Percentiles rank a stretch among this genome's conserved stretches.
These are phyloP conservation scores for Pisolithus microcarpus DNA, from an alignment of 768 basidiomycete species.

Conservation along the genomic window DNA sequence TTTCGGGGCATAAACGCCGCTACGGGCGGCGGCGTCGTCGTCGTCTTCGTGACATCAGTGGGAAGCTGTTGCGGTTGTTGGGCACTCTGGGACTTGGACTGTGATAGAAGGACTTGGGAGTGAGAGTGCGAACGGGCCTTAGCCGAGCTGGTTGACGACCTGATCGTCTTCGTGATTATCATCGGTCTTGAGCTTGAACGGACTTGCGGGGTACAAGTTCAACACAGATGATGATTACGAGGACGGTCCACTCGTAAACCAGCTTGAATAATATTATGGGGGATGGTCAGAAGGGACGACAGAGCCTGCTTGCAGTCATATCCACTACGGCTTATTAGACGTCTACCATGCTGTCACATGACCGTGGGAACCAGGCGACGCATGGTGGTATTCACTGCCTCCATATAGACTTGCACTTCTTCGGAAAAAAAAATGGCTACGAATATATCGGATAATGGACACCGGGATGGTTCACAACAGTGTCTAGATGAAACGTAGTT, in stretches of 20 bases:
- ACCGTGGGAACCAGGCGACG: no score
- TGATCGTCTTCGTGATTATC: slow-evolving; percentile 1
- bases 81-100: neutral
- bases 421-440: no score
- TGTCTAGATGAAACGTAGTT: no score
- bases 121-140: neutral
- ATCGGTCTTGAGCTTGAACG: slow-evolving; percentile 9
- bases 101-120: neutral
- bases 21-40: slow-evolving; percentile 20
- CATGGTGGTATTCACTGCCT: no score
- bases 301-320: neutral
- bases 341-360: no score
- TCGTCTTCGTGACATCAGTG: slow-evolving; percentile 8
- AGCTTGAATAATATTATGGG: neutral
- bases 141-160: neutral
- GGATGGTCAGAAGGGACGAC: neutral
- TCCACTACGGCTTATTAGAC: no score
- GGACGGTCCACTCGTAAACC: neutral
- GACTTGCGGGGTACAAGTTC: slow-evolving; percentile 7
- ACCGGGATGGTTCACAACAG: no score
- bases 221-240: slow-evolving; percentile 1
- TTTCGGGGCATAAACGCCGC: slow-evolving; percentile 40
- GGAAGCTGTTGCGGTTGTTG: neutral
- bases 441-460: no score
- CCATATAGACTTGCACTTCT: no score